Evolutionary conservation across 768 basidiomycete species (phyloP).

Genomic region (Hygrocybe coccinea): DNA sequence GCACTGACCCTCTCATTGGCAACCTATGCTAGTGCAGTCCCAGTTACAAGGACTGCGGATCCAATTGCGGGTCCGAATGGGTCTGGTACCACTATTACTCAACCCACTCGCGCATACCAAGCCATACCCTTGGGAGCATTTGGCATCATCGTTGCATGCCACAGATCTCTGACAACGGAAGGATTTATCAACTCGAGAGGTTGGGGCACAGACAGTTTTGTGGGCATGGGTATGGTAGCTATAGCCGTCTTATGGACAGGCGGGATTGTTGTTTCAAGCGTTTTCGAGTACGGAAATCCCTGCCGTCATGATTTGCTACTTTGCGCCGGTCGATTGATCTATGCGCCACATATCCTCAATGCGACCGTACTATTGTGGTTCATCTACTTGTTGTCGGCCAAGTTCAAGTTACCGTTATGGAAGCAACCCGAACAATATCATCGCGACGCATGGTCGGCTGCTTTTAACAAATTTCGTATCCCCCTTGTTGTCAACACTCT

Average conservation of each 20-base stretch:
- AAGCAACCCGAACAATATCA: neutral
- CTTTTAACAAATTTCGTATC: neutral
- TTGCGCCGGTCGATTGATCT: neutral
- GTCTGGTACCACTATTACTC: no score
- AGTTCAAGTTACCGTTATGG: neutral
- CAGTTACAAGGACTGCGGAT: no score
- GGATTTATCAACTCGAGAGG: neutral
- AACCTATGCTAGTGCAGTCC: no score
- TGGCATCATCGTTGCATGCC: neutral
- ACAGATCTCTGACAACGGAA: neutral
- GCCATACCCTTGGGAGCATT: neutral
- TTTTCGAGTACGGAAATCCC: neutral
- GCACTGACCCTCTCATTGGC: no score
- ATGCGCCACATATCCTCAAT: neutral
- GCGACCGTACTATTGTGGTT: neutral
- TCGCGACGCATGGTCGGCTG: neutral
- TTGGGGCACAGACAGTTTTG: neutral
- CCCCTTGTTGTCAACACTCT: neutral
- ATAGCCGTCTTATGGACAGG: neutral
- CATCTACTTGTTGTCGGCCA: neutral
- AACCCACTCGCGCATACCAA: neutral
- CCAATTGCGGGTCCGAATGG: no score
- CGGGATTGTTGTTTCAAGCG: neutral
- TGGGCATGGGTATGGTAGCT: neutral
- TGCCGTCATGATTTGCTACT: neutral